phyloP scores from a whole-genome alignment of 192 early-diverging fungal genomes.

The Podila verticillata region DNA sequence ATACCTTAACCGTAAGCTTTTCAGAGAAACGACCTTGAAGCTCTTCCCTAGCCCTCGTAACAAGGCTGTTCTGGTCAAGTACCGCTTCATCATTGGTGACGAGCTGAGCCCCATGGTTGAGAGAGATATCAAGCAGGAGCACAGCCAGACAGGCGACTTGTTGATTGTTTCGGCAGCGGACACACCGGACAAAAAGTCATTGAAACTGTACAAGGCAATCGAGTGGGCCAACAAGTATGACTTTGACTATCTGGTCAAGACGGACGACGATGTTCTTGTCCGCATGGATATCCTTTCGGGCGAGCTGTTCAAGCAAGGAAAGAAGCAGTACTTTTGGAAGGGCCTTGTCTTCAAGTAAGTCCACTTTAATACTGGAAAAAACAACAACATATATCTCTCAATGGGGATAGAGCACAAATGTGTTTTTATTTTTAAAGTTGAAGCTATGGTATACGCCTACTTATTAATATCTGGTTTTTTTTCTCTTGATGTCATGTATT shows the following conservation, averaged over 20 bases:
- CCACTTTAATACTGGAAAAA: too few relatives aligned
- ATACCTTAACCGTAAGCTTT: conserved; percentile 51
- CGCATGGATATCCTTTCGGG: conserved; percentile 60
- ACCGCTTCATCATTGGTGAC: conserved; percentile 59
- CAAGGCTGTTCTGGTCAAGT: conserved; percentile 50
- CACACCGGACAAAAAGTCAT: conserved; percentile 53
- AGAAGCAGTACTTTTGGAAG: conserved; percentile 57
- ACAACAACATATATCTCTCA: too few relatives aligned
- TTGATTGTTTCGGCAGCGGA: conserved; percentile 55
- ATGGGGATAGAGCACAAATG: too few relatives aligned
- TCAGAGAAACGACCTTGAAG: conserved; percentile 60
- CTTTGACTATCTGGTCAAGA: conserved; percentile 64
- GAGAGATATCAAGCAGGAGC: conserved; percentile 49
- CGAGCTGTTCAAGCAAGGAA: conserved; percentile 52
- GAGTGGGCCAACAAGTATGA: conserved; percentile 57
- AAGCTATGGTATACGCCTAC: background rate
- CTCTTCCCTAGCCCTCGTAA: conserved; percentile 54
- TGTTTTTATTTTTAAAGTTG: background rate
- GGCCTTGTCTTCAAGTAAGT: conserved; percentile 56
- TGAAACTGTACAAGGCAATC: conserved; percentile 59
- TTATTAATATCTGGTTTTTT: background rate
- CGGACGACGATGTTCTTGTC: conserved; percentile 65
- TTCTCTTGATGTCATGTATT: background rate
- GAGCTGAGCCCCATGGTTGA: conserved; percentile 31
- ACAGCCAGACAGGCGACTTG: conserved; percentile 48